Evolutionary conservation across 495 filamentous ascomycete species (phyloP), one percentile per base, ranked within the genome.

Genomic region (Acidomyces sp.): DNA sequence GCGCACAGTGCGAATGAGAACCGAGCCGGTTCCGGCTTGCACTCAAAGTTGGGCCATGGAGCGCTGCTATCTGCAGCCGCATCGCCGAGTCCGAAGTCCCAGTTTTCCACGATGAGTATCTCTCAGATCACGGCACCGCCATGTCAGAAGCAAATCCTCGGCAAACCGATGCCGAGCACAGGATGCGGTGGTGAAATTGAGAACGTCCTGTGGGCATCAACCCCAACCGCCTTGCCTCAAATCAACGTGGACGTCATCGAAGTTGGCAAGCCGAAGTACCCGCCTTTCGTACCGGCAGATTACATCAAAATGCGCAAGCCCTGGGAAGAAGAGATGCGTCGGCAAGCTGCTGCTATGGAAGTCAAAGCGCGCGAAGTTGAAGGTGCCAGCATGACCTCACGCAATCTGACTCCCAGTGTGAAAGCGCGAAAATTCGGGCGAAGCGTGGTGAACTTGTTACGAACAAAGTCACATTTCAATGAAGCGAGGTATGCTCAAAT

Each of bases 371-470:
- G 36, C 4, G 47, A 50, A 21, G 10, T 46, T 6, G 47, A 46
- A 21, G 47, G 42, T 22, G 26, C 41, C 3, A 45, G 28, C 18
- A n/a, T 25, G 1, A 12, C 37, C 16, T 41, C 35, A 4, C 42
- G 41, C 1, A 49, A 50, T 27, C 35, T 31, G 7, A 49, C 46
- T 1, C 47, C 47, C 10, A 50, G 47, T 33, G 47, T 50, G 3
- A 50, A 50, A 25, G 47, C 47, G 25, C 47, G 47, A 15, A 50
- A 50, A 23, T 50, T 50, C 22, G 47, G 47, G 5, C 15, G 47
- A 16, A 45, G 41, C 27, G 37, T 50, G 42, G 47, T 50, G 18
- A 50, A 50, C 22, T 33, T 50, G 21, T 46, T 50, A 27, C 41
- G 47, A 26, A 50, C 41, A 23, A 50, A 50, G 31, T 31, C 30